Evolutionary conservation across 2,329 filamentous ascomycete species (phyloP).

Genomic region (Phialophora chinensis): DNA sequence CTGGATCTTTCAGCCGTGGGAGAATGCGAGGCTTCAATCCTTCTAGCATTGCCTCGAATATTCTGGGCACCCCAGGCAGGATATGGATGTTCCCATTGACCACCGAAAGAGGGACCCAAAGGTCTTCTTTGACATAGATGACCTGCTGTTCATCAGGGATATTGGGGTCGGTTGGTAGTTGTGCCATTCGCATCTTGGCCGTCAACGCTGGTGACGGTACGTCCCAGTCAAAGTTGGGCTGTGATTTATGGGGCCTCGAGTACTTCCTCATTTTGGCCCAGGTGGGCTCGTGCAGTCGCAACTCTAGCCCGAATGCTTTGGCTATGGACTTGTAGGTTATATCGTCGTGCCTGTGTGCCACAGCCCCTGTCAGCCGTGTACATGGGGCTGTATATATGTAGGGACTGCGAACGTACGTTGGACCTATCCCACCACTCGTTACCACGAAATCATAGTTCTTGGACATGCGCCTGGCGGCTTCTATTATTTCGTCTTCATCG

Average conservation of each 20-base stretch:
- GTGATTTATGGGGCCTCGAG: constrained; percentile 72
- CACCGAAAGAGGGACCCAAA: constrained; percentile 89
- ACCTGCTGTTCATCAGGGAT: constrained; percentile 72
- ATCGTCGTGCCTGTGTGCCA: constrained; percentile 77
- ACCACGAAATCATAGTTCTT: constrained; percentile 91
- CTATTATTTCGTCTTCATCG: constrained; percentile 86
- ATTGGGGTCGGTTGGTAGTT: constrained; percentile 76
- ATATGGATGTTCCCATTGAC: constrained; percentile 95
- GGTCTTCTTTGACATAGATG: constrained; percentile 76
- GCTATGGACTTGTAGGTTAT: constrained; percentile 96
- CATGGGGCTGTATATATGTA: background rate
- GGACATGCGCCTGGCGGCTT: constrained; percentile 87
- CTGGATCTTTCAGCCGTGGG: constrained; percentile 75
- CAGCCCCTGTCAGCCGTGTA: constrained; percentile 10
- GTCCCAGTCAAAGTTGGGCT: constrained; percentile 83
- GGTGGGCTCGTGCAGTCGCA: constrained; percentile 78
- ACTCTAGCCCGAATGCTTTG: constrained; percentile 78
- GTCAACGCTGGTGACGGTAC: constrained; percentile 75
- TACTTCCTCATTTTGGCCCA: constrained; percentile 83
- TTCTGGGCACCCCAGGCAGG: constrained; percentile 81
- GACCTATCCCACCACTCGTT: constrained; percentile 93
- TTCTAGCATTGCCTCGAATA: constrained; percentile 81
- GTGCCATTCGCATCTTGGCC: constrained; percentile 89
- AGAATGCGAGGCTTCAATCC: constrained; percentile 74
- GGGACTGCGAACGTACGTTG: constrained; percentile 69